Conservation (phyloP, 2,329 filamentous ascomycete genomes). For the Periconia sp. region DNA sequence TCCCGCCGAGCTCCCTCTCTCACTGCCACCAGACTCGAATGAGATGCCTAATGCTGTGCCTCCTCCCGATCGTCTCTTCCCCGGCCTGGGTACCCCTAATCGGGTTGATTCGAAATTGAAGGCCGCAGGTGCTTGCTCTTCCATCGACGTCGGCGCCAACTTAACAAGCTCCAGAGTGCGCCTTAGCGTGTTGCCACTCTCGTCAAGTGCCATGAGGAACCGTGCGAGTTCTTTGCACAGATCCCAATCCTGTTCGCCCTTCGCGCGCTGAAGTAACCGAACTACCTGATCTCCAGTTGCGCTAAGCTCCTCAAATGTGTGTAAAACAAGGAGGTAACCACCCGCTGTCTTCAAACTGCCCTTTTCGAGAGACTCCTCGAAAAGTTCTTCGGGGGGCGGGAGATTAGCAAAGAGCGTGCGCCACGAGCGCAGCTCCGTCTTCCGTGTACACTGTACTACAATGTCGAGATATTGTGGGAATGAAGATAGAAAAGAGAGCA, state of each 20-base stretch:
- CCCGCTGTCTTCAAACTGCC: constrained; percentile 92
- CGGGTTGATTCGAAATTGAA: constrained; percentile 35
- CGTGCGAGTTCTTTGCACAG: constrained; percentile 91
- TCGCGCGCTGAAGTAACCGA: constrained; percentile 76
- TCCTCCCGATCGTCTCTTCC: constrained; percentile 19
- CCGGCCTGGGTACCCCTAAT: constrained; percentile 29
- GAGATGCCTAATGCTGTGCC: constrained; percentile 14
- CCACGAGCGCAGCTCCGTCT: constrained; percentile 95
- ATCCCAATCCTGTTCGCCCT: constrained; percentile 88
- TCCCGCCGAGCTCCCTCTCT: constrained; percentile 6
- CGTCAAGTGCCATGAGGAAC: constrained; percentile 92
- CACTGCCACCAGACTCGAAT: constrained; percentile 4
- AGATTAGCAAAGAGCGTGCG: constrained; percentile 89
- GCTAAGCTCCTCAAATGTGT: constrained; percentile 67
- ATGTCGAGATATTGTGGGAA: constrained; percentile 87
- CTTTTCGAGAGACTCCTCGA: constrained; percentile 85
- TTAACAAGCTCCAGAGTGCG: constrained; percentile 64
- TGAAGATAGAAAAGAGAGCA: constrained; percentile 56
- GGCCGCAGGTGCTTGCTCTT: constrained; percentile 26
- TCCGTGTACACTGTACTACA: constrained; percentile 93
- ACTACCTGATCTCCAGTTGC: constrained; percentile 77
- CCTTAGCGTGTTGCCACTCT: constrained; percentile 76
- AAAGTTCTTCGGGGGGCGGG: constrained; percentile 85
- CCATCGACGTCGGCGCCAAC: constrained; percentile 28
- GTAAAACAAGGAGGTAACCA: constrained; percentile 91